Base-by-base conservation (phyloP, 73 alveolate genomes). In the Urostyla sp. region DNA sequence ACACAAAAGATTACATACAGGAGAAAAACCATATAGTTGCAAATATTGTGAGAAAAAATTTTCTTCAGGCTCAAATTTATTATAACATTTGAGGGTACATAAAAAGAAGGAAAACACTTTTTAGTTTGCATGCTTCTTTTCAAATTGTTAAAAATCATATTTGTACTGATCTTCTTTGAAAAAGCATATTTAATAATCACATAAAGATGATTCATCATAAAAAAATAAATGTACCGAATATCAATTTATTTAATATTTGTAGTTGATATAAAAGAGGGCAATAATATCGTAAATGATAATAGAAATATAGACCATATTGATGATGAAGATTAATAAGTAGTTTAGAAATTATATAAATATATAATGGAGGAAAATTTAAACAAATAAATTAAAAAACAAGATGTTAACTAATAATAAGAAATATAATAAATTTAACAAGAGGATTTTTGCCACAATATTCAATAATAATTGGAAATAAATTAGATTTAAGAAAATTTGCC, bases 11-110 rank as follows among this genome's bases (percentile, higher is more conserved):
- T n/a, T 88, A 6, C 94, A 88, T 50, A 69, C 95, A 0, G 95
- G 95, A 23, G 95, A 88, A 88, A 88, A 72, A 84, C 95, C 95
- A 2, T 88, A 73, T 55, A 80, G 58, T 49, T 88, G 95, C 77
- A 85, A 88, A 27, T 55, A 67, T 67, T 87, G 94, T 56, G 67
- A 87, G 66, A 87, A 87, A 46, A 66, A 86, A 58, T 87, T 87
- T 54, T 61, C 91, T 69, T 87, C 85, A 44, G 94, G 85, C 69
- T 87, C 85, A 66, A 87, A 87, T 57, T 58, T 87, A 67, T 77
- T 85, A 79, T 69, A 88, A 7, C 94, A 87, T 79, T 23, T 87
- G 49, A 74, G 88, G 75, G 85, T 87, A 55, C 94, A 87, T 58
- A 67, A 87, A 15, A 86, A 84, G 5, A 94, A 90, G 31, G 84